Evolutionary conservation across 257 asterid species (phyloP), one percentile per base, ranked within the genome.

Genomic region (Pogostemon cablin): DNA sequence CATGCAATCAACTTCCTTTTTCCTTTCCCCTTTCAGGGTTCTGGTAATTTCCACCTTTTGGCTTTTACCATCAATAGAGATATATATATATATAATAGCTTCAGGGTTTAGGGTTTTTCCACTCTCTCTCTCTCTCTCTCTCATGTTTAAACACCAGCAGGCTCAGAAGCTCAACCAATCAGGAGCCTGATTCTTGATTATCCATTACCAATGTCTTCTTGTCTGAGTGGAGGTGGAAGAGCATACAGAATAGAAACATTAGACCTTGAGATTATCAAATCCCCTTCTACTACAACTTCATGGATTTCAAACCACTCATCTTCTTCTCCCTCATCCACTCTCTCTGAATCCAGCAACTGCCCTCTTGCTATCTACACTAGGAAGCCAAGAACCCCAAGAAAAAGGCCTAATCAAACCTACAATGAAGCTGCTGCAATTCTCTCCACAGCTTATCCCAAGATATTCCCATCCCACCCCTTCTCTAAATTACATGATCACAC

Each of bases 381-480:
- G 47, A 93, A 93, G 56, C 91, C 97, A 4, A 82, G 98, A 0
- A 93, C 98, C 0, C 97, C 96, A 6, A 88, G 98, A 11, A 93
- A 93, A 69, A 72, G 98, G 73, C 97, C 96, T 4, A 93, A 90
- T 11, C 97, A 93, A 46, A 88, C 87, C 0, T 90, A 93, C 84
- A 86, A 90, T 68, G 98, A 93, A 52, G 98, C 98, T 0, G 98
- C 96, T 2, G 88, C 96, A 0, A 78, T 93, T 17, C 88, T 93
- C 15, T 93, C 97, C 76, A 89, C 96, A 1, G 95, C 90, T 2
- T 83, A 88, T 17, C 98, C 98, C 52, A 90, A 90, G 73, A 78
- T 93, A 3, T 93, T 93, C 70, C 80, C 76, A 78, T 80, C 67
- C 52, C 75, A n/a, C 62, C 86, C 83, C 58, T 81, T 80, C 78